These are phyloP conservation scores for Candida coquimbonensis DNA, from an alignment of 805 yeast genomes.

Conservation along the genomic window DNA sequence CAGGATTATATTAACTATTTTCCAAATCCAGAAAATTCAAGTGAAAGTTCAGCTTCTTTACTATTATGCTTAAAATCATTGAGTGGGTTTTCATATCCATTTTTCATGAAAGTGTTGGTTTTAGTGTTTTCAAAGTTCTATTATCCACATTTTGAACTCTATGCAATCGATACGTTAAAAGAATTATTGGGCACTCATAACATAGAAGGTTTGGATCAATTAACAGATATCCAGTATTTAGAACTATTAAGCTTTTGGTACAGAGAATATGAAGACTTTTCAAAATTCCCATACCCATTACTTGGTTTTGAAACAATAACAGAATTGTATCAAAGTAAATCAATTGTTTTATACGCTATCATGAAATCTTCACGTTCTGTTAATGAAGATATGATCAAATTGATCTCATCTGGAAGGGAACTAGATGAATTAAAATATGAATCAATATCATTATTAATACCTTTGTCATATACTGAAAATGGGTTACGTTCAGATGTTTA, in stretches of 20 bases:
- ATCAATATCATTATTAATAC: conserved; percentile 32
- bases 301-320: conserved; percentile 6
- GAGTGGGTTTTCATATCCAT: conserved; percentile 18
- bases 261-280: conserved; percentile 1
- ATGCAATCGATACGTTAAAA: conserved; percentile 8
- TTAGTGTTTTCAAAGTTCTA: conserved; percentile 1
- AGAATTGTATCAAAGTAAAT: conserved; percentile 19
- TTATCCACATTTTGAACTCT: conserved; percentile 16
- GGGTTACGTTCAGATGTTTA: conserved; percentile 33
- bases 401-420: not conserved
- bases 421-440: conserved; percentile 23
- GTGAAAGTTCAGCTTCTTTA: conserved; percentile 24
- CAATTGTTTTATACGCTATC: conserved; percentile 34
- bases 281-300: conserved; percentile 7
- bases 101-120: conserved; percentile 10
- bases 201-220: not conserved
- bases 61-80: conserved; percentile 16
- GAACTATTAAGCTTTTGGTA: conserved; percentile 14
- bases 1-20: conserved; percentile 21
- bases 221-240: conserved; percentile 4
- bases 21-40: conserved; percentile 16
- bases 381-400: not conserved
- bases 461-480: conserved; percentile 35
- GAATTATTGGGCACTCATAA: not conserved
- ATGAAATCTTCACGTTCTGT: conserved; percentile 17